Evolutionary conservation across 2,329 filamentous ascomycete species (phyloP), one percentile per base, ranked within the genome.

Genomic region (Fusarium nanum): DNA sequence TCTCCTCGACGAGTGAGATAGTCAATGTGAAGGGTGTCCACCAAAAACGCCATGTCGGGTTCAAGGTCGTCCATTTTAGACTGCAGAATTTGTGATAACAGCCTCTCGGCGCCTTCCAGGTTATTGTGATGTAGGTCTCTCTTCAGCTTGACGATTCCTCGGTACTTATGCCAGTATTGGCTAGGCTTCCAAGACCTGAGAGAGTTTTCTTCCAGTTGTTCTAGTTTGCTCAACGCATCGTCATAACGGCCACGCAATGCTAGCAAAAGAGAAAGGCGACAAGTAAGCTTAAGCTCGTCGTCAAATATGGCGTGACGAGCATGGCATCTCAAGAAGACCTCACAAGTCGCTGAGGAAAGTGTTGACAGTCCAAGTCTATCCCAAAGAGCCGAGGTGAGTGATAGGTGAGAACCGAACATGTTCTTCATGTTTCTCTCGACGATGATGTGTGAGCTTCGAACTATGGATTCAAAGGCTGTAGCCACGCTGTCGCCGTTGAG

Each of bases 371-470:
- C 95, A 32, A 97, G 85, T 40, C 94, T 87, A 54, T 91, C 89
- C 86, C 92, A 97, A 2, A 96, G 78, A 0, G 92, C 86, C 30
- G 92, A 90, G 49, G 88, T 86, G 44, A 97, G 85, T 5, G 93
- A 85, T 64, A 94, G 86, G 70, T 94, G 90, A 1, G 91, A 87
- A 1, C 93, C 93, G 71, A 93, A 88, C 79, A 92, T 90, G 73
- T 85, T 88, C 73, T 87, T 88, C 76, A 96, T 86, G 69, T 92
- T 90, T 72, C 91, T 91, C 59, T 91, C 90, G n/a, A 94, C 85
- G 65, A 94, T 91, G 28, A 97, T 83, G 73, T 96, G 92, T 1
- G 92, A 93, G 69, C 93, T 92, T 75, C 94, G 91, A n/a, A 92
- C 87, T 65, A 97, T 87, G 71, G 91, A 88, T 77, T 97, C 94